These are phyloP conservation scores for Suillus subaureus DNA, from an alignment of 768 basidiomycete genomes.

Conservation along the genomic window DNA sequence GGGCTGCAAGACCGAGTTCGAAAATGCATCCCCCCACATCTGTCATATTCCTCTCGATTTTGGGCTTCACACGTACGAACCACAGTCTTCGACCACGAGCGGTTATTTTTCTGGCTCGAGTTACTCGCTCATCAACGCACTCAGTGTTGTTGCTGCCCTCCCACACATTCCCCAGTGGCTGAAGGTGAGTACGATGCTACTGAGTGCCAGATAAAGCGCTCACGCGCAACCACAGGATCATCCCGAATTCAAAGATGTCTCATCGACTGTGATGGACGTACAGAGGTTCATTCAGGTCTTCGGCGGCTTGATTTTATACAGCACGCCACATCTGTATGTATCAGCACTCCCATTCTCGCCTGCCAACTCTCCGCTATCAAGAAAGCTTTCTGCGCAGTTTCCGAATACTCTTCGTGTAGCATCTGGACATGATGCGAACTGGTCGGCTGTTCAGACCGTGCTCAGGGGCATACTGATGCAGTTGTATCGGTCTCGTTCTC, in stretches of 20 bases:
- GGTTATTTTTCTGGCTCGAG: too few relatives aligned
- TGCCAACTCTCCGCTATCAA: too few relatives aligned
- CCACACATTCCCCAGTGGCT: not conserved
- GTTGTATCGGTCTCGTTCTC: too few relatives aligned
- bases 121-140: too few relatives aligned
- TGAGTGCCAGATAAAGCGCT: not conserved
- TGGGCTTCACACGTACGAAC: slow-evolving; percentile 13
- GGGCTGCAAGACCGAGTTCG: not conserved
- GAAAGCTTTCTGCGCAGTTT: too few relatives aligned
- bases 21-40: slow-evolving; percentile 1
- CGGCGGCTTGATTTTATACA: slow-evolving; percentile 12
- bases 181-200: not conserved
- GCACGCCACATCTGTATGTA: slow-evolving; percentile 26
- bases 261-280: slow-evolving; percentile 5
- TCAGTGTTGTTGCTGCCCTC: too few relatives aligned
- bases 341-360: slow-evolving; percentile 24
- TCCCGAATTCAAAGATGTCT: not conserved
- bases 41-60: slow-evolving; percentile 16
- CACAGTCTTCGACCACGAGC: too few relatives aligned
- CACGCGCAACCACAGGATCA: not conserved
- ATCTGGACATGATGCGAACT: too few relatives aligned
- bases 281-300: slow-evolving; percentile 19
- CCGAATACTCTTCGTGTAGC: too few relatives aligned
- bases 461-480: too few relatives aligned
- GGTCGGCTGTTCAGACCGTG: too few relatives aligned